Evolutionary conservation across 345 rosid genomes (phyloP).

Genomic region (Hibiscus mutabilis): DNA sequence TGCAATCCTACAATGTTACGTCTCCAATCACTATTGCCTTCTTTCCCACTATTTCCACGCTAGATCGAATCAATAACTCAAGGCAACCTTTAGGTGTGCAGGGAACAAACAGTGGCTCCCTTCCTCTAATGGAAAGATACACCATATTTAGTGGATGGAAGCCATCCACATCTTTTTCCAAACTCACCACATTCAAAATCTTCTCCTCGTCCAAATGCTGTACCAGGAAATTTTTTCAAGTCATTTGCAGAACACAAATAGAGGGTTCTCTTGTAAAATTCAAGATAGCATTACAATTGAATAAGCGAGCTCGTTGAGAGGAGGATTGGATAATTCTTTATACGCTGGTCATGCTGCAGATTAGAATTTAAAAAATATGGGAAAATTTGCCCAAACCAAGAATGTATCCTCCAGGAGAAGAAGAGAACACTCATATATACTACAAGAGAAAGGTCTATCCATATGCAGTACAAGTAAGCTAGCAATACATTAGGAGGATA

Average conservation of each 20-base stretch:
- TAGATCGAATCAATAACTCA: constrained; percentile 71
- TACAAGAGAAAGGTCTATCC: neutral
- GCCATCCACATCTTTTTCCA: constrained; percentile 92
- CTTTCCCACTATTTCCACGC: constrained; percentile 66
- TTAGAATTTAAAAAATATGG: neutral
- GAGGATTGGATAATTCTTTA: neutral
- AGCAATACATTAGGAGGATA: neutral
- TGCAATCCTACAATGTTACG: constrained; percentile 93
- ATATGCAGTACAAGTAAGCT: neutral
- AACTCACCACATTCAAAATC: constrained; percentile 52
- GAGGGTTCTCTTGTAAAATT: neutral
- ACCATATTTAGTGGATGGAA: constrained; percentile 84
- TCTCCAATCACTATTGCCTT: constrained; percentile 77
- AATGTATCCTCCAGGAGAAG: neutral
- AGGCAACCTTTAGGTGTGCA: constrained; percentile 88
- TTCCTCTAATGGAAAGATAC: constrained; percentile 87
- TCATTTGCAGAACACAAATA: neutral
- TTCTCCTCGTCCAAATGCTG: constrained; percentile 87
- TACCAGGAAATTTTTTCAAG: constrained; percentile 23
- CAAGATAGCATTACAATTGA: neutral
- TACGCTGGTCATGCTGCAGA: neutral
- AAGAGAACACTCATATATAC: neutral
- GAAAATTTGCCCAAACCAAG: too few species aligned
- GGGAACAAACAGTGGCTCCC: constrained; percentile 76
- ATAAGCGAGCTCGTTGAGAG: neutral